Evolutionary conservation across 75 land plant species (phyloP).

Genomic region (Ceratopteris richardii): DNA sequence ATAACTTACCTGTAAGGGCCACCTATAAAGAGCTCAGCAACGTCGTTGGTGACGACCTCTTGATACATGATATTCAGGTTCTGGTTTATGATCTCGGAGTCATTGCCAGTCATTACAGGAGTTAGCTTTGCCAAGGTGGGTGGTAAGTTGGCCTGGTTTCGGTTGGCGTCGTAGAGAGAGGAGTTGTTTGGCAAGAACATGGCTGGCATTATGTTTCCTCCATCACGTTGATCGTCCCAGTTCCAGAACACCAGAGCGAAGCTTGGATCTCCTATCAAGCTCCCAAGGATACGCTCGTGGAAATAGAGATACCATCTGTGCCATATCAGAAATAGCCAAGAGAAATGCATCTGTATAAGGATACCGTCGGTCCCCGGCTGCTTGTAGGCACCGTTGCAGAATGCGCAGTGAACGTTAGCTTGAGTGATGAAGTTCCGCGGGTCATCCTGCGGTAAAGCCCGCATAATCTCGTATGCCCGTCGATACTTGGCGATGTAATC

Average conservation of each 20-base stretch:
- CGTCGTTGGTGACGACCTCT: not conserved
- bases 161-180: constrained; percentile 23
- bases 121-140: constrained; percentile 19
- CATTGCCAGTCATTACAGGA: constrained; percentile 13
- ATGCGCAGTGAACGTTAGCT: constrained; percentile 15
- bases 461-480: constrained; percentile 10
- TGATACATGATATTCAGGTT: constrained; percentile 2
- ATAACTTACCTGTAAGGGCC: constrained; percentile 2
- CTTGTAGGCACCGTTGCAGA: constrained; percentile 11
- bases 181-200: not conserved
- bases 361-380: constrained; percentile 8
- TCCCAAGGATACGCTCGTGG: constrained; percentile 1
- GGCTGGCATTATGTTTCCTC: constrained; percentile 14
- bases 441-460: constrained; percentile 11
- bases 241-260: constrained; percentile 11
- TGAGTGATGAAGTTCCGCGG: constrained; percentile 8
- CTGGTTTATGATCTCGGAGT: not conserved
- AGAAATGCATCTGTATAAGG: not conserved
- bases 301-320: constrained; percentile 12
- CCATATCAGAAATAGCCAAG: not conserved
- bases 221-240: constrained; percentile 3
- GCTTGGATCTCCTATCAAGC: constrained; percentile 1
- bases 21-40: constrained; percentile 3
- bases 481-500: constrained; percentile 9
- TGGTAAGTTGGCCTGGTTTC: constrained; percentile 30